phyloP scores from a whole-genome alignment of 371 early-diverging fungal genomes.

The Mucor indicus region DNA sequence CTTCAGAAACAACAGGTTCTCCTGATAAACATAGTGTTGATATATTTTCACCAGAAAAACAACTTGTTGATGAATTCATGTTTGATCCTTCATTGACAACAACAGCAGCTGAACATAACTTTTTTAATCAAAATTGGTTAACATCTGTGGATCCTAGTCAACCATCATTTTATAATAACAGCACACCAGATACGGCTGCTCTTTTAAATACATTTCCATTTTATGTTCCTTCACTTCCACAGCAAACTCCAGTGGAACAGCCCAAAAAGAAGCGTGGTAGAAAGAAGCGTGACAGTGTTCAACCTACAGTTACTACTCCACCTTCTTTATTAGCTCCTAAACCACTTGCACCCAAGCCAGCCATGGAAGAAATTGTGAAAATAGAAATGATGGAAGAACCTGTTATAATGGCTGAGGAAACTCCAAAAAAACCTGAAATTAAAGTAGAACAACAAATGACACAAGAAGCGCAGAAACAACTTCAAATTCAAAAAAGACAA shows the following conservation, averaged over 20 bases:
- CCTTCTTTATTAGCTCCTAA: constrained; percentile 27
- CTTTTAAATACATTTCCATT: constrained; percentile 12
- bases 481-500: constrained; percentile 67
- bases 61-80: constrained; percentile 10
- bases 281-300: constrained; percentile 32
- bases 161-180: too few species aligned
- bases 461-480: constrained; percentile 26
- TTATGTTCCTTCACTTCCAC: constrained; percentile 12
- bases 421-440: too few species aligned
- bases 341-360: constrained; percentile 16
- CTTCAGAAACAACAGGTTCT: constrained; percentile 11
- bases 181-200: constrained; percentile 3
- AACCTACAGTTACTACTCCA: constrained; percentile 1
- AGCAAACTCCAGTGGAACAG: too few species aligned
- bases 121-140: not conserved
- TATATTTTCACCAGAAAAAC: constrained; percentile 10
- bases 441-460: not conserved
- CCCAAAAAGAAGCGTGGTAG: constrained; percentile 44
- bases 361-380: not conserved
- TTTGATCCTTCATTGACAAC: too few species aligned
- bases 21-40: constrained; percentile 9
- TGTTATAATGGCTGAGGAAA: not conserved
- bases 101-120: not conserved
- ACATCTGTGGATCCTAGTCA: not conserved
- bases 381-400: too few species aligned